Evolutionary conservation across 2,329 filamentous ascomycete species (phyloP).

Genomic region (Diaporthe sp.): DNA sequence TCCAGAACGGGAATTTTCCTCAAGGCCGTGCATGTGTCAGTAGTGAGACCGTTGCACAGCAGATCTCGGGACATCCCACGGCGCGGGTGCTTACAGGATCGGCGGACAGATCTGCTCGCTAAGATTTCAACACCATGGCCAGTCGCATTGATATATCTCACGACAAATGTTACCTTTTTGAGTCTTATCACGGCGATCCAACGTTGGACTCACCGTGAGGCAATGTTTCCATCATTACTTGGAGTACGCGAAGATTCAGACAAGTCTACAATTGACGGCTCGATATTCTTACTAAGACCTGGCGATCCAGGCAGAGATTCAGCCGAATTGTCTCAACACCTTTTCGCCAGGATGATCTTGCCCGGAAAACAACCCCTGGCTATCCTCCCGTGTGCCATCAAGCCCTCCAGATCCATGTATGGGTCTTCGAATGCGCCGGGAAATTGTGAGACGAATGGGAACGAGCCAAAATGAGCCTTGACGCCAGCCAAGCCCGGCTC

Average conservation of each 20-base stretch:
- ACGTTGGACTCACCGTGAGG: rapidly evolving
- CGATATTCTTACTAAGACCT: background rate
- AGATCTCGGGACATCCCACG: background rate
- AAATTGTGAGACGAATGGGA: background rate
- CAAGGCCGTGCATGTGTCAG: background rate
- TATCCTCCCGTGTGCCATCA: background rate
- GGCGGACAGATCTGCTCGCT: background rate
- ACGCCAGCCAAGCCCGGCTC: conserved; percentile 18
- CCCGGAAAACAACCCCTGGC: background rate
- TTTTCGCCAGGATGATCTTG: background rate
- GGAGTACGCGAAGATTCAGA: background rate
- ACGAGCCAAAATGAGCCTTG: conserved; percentile 19
- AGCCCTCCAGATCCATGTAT: background rate
- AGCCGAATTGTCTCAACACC: background rate
- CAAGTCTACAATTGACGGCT: background rate
- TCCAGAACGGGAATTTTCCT: background rate
- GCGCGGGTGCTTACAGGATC: background rate
- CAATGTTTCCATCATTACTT: background rate
- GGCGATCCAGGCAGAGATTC: background rate
- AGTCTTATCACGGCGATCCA: background rate
- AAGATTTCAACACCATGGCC: background rate
- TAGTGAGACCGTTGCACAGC: background rate
- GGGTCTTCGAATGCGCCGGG: no score
- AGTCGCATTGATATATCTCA: background rate
- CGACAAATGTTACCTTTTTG: background rate